Percentiles rank a stretch among this genome's conserved stretches.
These are phyloP conservation scores for Quercus glauca DNA, from an alignment of 306 rosid genomes.

Conservation along the genomic window DNA sequence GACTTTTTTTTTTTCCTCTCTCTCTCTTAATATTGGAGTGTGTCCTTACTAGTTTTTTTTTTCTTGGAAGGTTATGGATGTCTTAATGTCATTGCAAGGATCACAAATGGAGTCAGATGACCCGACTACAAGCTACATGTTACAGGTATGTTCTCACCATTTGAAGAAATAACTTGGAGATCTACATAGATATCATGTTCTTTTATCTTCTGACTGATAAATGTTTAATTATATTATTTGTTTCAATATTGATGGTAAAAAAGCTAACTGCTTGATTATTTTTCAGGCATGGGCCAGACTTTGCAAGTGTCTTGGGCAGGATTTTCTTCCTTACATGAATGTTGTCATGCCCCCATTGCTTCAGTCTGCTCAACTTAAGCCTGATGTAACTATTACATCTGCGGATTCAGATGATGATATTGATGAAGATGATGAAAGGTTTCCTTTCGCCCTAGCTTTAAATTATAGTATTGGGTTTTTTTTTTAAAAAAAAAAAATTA, in stretches of 20 bases:
- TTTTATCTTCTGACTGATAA: conserved; percentile 5
- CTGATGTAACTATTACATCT: conserved; percentile 94
- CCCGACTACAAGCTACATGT: conserved; percentile 96
- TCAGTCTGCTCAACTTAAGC: conserved; percentile 98
- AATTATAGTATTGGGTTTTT: conserved; percentile 1
- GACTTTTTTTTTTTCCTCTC: background rate
- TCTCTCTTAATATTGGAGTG: background rate
- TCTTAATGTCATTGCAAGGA: conserved; percentile 88
- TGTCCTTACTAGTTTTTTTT: background rate
- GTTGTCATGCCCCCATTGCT: conserved; percentile 98
- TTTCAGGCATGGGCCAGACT: conserved; percentile 98
- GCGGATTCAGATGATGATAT: conserved; percentile 85
- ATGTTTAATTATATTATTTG: background rate
- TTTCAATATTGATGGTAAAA: background rate
- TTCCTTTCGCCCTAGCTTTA: conserved; percentile 8
- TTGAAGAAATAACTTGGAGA: conserved; percentile 7
- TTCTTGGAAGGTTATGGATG: conserved; percentile 81
- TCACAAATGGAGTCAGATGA: conserved; percentile 90
- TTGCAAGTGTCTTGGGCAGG: conserved; percentile 98
- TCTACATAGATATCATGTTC: background rate
- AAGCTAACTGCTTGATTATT: background rate
- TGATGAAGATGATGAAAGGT: conserved; percentile 98
- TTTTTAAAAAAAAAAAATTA: background rate
- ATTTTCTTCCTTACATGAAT: conserved; percentile 93
- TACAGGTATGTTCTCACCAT: conserved; percentile 57